Evolutionary conservation across 2,329 filamentous ascomycete species (phyloP).

Genomic region (Calonectria hongkongensis): DNA sequence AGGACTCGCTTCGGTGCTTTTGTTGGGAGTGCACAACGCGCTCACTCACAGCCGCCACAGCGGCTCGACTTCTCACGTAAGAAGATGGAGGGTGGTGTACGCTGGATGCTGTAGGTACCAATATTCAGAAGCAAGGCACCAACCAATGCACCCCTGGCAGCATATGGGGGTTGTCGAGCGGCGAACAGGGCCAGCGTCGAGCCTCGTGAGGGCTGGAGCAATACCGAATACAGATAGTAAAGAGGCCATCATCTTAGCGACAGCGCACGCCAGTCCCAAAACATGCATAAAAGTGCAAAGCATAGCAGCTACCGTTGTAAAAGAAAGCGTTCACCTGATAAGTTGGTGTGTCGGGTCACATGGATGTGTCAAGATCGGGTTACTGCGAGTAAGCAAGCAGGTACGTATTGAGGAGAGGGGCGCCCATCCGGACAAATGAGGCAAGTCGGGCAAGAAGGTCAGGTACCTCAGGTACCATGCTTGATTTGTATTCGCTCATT

Average conservation of each 20-base stretch:
- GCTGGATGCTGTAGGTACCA: conserved; percentile 35
- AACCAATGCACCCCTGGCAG: conserved; percentile 16
- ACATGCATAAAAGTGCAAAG: conserved; percentile 5
- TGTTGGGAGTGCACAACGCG: conserved; percentile 24
- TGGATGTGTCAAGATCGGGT: conserved; percentile 39
- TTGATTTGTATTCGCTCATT: conserved; percentile 5
- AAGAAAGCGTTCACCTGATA: conserved; percentile 28
- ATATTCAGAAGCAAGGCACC: conserved; percentile 22
- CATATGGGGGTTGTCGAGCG: neutral
- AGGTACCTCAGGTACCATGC: neutral
- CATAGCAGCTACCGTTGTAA: conserved; percentile 19
- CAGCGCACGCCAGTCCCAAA: conserved; percentile 23
- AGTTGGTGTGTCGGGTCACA: conserved; percentile 44
- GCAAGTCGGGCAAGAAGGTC: neutral
- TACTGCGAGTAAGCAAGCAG: conserved; percentile 27
- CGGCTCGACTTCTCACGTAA: conserved; percentile 48
- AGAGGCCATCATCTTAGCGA: conserved; percentile 1
- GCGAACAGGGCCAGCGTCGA: conserved; percentile 1
- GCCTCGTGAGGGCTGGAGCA: conserved; percentile 4
- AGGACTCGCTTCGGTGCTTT: conserved; percentile 9
- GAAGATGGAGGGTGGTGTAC: conserved; percentile 42
- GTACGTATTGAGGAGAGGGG: conserved; percentile 18
- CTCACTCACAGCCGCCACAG: conserved; percentile 18
- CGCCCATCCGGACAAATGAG: neutral
- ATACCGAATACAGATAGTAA: conserved; percentile 2